A percentile compares a stretch with the other conserved stretches of the same genome.
Evolutionary conservation across 2,329 filamentous ascomycete species (phyloP).

Genomic region (Onygenales sp.): DNA sequence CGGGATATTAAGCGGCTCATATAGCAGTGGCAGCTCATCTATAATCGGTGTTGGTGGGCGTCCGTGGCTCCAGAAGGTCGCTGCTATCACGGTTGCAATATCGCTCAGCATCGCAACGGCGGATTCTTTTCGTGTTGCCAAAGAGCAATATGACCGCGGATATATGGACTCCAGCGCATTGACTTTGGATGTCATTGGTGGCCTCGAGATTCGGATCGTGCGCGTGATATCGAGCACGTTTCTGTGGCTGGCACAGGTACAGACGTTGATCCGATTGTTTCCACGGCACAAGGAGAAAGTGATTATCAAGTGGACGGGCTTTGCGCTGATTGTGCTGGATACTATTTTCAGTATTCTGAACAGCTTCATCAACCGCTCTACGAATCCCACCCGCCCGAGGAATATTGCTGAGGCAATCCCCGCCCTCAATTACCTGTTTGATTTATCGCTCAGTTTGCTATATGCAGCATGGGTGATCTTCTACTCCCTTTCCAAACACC

Average conservation of each 20-base stretch:
- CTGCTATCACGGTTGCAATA: constrained; percentile 56
- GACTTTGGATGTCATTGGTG: constrained; percentile 70
- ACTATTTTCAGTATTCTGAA: constrained; percentile 86
- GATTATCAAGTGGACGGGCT: constrained; percentile 97
- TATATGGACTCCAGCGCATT: constrained; percentile 69
- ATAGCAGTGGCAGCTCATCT: constrained; percentile 48
- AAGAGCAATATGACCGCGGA: constrained; percentile 68
- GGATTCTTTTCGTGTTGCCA: constrained; percentile 78
- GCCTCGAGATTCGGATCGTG: constrained; percentile 78
- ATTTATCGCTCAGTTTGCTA: constrained; percentile 72
- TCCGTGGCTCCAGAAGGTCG: constrained; percentile 80
- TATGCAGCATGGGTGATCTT: constrained; percentile 94
- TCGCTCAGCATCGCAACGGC: constrained; percentile 89
- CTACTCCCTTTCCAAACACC: constrained; percentile 83
- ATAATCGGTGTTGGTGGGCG: constrained; percentile 81
- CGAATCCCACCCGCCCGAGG: constrained; percentile 46
- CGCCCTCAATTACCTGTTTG: constrained; percentile 82
- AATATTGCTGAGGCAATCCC: constrained; percentile 85
- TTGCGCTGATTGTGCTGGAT: constrained; percentile 83
- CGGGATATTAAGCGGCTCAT: constrained; percentile 76
- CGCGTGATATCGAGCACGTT: constrained; percentile 93
- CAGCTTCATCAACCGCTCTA: constrained; percentile 57
- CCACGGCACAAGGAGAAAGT: constrained; percentile 95
- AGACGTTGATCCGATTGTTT: constrained; percentile 90
- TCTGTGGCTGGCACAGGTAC: constrained; percentile 92